Conservation (phyloP, 2,329 filamentous ascomycete genomes). For the Colletotrichum sublineola region DNA sequence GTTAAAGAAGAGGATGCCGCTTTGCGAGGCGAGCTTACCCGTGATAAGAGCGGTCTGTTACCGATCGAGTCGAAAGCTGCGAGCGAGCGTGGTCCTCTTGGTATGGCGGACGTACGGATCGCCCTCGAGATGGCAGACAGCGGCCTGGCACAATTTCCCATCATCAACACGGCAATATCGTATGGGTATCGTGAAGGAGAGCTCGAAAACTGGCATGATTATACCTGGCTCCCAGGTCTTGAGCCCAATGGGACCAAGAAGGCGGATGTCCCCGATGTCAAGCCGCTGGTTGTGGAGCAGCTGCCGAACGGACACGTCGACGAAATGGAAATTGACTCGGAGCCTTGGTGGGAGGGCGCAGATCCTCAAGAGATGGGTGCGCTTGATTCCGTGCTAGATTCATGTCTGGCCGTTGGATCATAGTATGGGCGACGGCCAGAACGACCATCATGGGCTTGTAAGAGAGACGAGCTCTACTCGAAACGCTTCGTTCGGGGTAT, state of each 20-base stretch:
- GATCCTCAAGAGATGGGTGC: slow-evolving; percentile 63
- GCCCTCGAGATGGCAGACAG: slow-evolving; percentile 82
- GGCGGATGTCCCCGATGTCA: slow-evolving; percentile 48
- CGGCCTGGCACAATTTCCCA: slow-evolving; percentile 82
- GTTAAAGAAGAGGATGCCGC: slow-evolving; percentile 81
- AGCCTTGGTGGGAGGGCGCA: slow-evolving; percentile 74
- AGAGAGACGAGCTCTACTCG: slow-evolving; percentile 26
- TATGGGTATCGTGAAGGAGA: slow-evolving; percentile 82
- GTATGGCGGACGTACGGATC: slow-evolving; percentile 82
- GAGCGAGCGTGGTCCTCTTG: slow-evolving; percentile 77
- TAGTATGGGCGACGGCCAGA: slow-evolving; percentile 31
- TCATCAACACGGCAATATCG: slow-evolving; percentile 78
- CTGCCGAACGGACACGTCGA: slow-evolving; percentile 66
- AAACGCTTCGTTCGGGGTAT: slow-evolving; percentile 32
- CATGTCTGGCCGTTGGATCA: slow-evolving; percentile 63
- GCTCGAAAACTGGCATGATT: slow-evolving; percentile 75
- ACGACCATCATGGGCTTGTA: slow-evolving; percentile 14
- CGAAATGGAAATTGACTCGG: slow-evolving; percentile 70
- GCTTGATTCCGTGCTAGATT: slow-evolving; percentile 70
- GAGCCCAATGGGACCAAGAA: slow-evolving; percentile 28
- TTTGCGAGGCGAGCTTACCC: slow-evolving; percentile 78
- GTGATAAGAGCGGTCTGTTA: slow-evolving; percentile 82
- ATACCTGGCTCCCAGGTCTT: slow-evolving; percentile 62
- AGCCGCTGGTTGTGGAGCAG: slow-evolving; percentile 50
- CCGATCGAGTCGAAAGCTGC: slow-evolving; percentile 86